Evolutionary conservation across 1,139 yeast genomes (phyloP), one percentile per base, ranked within the genome.

Genomic region (Pichia inconspicua): DNA sequence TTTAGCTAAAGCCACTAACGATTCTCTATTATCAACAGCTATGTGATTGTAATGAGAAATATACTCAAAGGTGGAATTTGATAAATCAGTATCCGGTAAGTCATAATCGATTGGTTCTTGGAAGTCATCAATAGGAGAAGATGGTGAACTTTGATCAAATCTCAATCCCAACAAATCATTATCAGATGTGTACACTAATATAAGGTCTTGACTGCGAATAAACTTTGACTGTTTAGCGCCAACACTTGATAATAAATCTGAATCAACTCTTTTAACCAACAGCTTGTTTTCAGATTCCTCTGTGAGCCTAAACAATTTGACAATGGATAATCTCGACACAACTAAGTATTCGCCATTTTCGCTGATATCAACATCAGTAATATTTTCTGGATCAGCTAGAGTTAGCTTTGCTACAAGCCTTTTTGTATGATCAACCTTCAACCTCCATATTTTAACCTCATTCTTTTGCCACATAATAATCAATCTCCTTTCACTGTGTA

Each of bases 381-480:
- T 82, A 65, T 86, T 85, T 57, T 88, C 97, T 44, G 87, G 95
- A 56, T 83, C 95, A 41, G 80, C 73, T 51, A 88, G 68, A 1
- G 75, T 71, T 57, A 89, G 64, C 63, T 85, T 86, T 45, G 84
- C 71, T 12, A 86, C 80, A 49, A 88, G 66, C 52, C 75, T 75
- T 49, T 64, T 56, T 40, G 63, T 51, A 42, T 55, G 62, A 43
- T 56, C 59, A 14, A 49, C 53, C 34, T 46, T 49, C 15, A 88
- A 62, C 54, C 67, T 72, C 98, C 98, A 92, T 22, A 92, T 73
- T 63, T 88, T 89, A 42, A 90, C 77, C 2, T 76, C 72, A 61
- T 86, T 92, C 55, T 84, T 95, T 59, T 82, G 84, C 94, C 95
- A 90, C 75, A 84, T 74, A 22, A 80, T 74, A 31, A 90, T 66